Conservation (phyloP, 2,329 filamentous ascomycete genomes). For the Leptographium flavum region DNA sequence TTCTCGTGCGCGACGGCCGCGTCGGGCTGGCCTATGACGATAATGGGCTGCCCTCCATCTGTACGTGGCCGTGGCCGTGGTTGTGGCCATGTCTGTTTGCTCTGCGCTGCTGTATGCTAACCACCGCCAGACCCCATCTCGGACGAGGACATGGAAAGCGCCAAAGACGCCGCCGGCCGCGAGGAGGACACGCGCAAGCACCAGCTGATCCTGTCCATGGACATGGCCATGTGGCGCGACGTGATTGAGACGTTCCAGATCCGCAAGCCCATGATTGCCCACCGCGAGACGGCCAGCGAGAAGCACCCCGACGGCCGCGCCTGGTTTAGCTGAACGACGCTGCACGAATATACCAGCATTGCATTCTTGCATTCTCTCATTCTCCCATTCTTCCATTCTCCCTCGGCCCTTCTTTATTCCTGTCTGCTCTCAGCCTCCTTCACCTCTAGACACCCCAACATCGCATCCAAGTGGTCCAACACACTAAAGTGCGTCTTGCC, state of each 20-base stretch:
- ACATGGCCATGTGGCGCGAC: conserved; percentile 70
- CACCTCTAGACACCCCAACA: conserved; percentile 3
- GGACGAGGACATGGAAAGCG: conserved; percentile 30
- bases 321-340: conserved; percentile 7
- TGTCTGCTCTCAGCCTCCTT: not conserved
- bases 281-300: conserved; percentile 38
- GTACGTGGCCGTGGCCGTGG: conserved; percentile 33
- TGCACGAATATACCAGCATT: too few relatives aligned
- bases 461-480: conserved; percentile 4
- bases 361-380: too few relatives aligned
- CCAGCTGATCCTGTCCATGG: conserved; percentile 78
- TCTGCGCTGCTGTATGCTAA: not conserved
- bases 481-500: conserved; percentile 17
- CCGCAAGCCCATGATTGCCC: conserved; percentile 68
- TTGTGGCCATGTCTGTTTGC: conserved; percentile 10
- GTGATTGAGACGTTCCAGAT: conserved; percentile 67
- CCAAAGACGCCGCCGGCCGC: not conserved
- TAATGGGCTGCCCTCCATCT: conserved; percentile 60
- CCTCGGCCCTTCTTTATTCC: too few relatives aligned
- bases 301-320: conserved; percentile 8
- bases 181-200: conserved; percentile 33
- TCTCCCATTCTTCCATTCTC: too few relatives aligned
- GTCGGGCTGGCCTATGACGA: conserved; percentile 62
- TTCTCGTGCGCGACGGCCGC: conserved; percentile 76
- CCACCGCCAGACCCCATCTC: conserved; percentile 24